Evolutionary conservation across 2,329 filamentous ascomycete genomes (phyloP), one percentile per base, ranked within the genome.

Genomic region (Pseudocercospora fuligena): DNA sequence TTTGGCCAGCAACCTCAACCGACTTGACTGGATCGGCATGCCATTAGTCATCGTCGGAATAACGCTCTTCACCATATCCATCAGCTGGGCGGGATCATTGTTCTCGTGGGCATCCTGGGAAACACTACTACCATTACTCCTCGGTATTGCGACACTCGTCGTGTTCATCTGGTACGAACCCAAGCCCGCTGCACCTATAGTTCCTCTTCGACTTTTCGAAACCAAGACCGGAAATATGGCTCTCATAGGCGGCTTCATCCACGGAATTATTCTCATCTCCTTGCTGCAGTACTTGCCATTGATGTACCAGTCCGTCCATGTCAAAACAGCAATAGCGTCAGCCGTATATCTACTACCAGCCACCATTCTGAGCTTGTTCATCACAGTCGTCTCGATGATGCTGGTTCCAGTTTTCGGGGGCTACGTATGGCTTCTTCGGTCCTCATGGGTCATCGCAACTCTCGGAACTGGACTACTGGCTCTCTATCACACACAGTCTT

Each of bases 221-320:
- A 27, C 60, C 16, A 51, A 43, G 43, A 62, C 60, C 9, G 60
- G 33, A 27, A 29, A 27, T 14, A 27, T 49, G 14, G 33, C 47
- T 25, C 40, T 62, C 14, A 27, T 27, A 19, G 60, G 40, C 40
- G 60, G 43, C 43, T 62, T 62, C 46, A 53, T 49, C 21, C 60
- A 62, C 21, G 60, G 60, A 5, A 51, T 62, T 5, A 46, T 53
- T 23, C 27, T 62, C 23, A 51, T 51, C n/a, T 29, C 60, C 21
- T 16, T 51, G 21, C n/a, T 62, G 31, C 43, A 51, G 27, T 62
- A 51, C 60, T 43, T 62, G 23, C 60, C 60, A 19, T 21, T 62
- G 23, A 53, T 51, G 16, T 62, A 51, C 33, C 43, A 62, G 36
- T 21, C 60, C 23, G 36, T 53, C 7, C 40, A 23, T 19, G 43